Evolutionary conservation across 2,329 filamentous ascomycete genomes (phyloP), one percentile per base, ranked within the genome.

Genomic region (Laburnicola sp.): DNA sequence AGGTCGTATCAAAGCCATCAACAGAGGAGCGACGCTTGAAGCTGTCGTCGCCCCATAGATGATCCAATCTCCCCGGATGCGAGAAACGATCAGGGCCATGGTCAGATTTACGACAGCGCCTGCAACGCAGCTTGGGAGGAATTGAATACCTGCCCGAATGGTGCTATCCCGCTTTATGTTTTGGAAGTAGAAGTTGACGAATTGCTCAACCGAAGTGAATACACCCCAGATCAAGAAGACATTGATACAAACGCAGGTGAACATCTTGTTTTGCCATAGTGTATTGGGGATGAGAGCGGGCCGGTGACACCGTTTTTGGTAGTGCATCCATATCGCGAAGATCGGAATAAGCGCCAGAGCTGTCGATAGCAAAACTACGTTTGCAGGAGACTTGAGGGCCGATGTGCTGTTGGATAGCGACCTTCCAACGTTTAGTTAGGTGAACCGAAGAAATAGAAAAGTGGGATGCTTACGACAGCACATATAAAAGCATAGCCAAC

Each of bases 211-310:
- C 7, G 68, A 66, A 3, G 71, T 74, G 5, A 65, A 67, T 1
- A 71, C 76, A 31, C 68, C 66, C 43, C 66, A 69, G 6, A 63
- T 65, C 1, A 76, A 53, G 1, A 70, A 56, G 6, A 76, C 69
- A 61, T 62, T 80, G 7, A 78, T 62, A 60, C 84, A 86, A 4
- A 82, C 79, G 22, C 71, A 76, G 0, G 81, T 76, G 58, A 87
- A 87, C 0, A 78, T 67, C 0, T 66, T 59, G 39, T 82, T 85
- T 23, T 68, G 75, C 84, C 84, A 87, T 0, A 87, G 51, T 3
- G 48, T 51, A 50, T 69, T 68, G 0, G 65, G 66, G 3, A 69
- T 53, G 1, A 70, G 65, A 22, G 64, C 63, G 16, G 62, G 49
- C 32, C 59, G 53, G 4, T 55, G 56, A 9, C 39, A 30, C 9